These are phyloP conservation scores for Beauveria bassiana DNA, from an alignment of 2,329 filamentous ascomycete genomes.

Conservation along the genomic window DNA sequence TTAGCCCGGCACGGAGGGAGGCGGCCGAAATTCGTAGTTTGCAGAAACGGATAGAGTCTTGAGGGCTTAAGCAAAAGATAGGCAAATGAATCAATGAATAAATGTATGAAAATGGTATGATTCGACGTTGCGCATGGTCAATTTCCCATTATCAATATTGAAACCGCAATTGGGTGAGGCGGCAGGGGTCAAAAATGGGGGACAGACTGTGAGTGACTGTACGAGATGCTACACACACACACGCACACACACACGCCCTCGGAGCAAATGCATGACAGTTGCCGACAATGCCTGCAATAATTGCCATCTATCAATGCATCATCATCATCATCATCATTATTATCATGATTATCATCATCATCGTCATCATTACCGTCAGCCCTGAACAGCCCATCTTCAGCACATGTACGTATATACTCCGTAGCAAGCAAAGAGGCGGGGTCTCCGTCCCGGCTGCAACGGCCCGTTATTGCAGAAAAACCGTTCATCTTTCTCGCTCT, in stretches of 20 bases:
- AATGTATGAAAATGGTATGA: too few relatives aligned
- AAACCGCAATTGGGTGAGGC: not conserved
- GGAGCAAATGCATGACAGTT: not conserved
- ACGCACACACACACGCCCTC: not conserved
- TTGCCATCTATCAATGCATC: not conserved
- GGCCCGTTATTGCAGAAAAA: not conserved
- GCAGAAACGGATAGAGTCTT: too few relatives aligned
- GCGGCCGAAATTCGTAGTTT: too few relatives aligned
- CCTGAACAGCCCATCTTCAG: too few relatives aligned
- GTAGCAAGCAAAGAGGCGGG: too few relatives aligned
- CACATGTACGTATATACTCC: too few relatives aligned
- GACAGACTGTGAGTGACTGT: not conserved
- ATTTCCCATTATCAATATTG: not conserved
- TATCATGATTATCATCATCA: too few relatives aligned
- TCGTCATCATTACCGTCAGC: too few relatives aligned
- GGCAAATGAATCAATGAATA: too few relatives aligned
- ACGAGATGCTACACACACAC: not conserved
- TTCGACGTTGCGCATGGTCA: too few relatives aligned
- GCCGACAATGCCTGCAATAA: not conserved
- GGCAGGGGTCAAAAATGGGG: not conserved
- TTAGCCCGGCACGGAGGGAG: too few relatives aligned
- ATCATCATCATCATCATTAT: not conserved
- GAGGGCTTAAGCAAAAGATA: too few relatives aligned
- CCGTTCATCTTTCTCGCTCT: not conserved
- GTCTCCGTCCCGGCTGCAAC: not conserved